These are phyloP conservation scores for Solanum chmielewskii DNA, from an alignment of 257 asterid species.

Conservation along the genomic window DNA sequence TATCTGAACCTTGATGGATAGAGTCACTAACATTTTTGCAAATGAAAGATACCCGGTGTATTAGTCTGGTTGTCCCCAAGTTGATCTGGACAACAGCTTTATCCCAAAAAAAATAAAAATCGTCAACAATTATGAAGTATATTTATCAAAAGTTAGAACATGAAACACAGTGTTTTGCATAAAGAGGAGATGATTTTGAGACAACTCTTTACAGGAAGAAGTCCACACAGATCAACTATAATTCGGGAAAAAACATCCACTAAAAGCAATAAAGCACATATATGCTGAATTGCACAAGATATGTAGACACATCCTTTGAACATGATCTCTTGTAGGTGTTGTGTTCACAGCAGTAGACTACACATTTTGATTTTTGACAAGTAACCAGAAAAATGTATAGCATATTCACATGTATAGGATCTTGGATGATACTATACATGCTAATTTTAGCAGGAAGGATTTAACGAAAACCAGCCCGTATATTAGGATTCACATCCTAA, in stretches of 20 bases:
- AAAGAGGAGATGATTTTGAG: background rate
- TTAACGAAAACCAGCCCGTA: background rate
- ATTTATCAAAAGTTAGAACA: background rate
- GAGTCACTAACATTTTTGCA: background rate
- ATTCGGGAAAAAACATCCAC: background rate
- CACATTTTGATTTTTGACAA: background rate
- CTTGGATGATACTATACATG: background rate
- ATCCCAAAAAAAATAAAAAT: background rate
- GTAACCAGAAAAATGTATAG: background rate
- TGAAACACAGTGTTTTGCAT: background rate
- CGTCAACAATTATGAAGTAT: background rate
- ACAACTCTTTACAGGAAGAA: background rate
- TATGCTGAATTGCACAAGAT: background rate
- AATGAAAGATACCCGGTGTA: background rate
- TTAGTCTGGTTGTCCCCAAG: background rate
- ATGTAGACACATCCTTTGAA: background rate
- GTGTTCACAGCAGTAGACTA: background rate
- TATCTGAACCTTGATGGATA: background rate
- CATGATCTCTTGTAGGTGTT: background rate
- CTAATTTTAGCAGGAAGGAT: background rate
- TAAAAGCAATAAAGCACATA: background rate
- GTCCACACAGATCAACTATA: fast-evolving
- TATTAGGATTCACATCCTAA: background rate
- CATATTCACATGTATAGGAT: background rate
- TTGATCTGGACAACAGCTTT: background rate